Base-by-base conservation (phyloP, 139 green algal species). In the Chlorella sp. region DNA sequence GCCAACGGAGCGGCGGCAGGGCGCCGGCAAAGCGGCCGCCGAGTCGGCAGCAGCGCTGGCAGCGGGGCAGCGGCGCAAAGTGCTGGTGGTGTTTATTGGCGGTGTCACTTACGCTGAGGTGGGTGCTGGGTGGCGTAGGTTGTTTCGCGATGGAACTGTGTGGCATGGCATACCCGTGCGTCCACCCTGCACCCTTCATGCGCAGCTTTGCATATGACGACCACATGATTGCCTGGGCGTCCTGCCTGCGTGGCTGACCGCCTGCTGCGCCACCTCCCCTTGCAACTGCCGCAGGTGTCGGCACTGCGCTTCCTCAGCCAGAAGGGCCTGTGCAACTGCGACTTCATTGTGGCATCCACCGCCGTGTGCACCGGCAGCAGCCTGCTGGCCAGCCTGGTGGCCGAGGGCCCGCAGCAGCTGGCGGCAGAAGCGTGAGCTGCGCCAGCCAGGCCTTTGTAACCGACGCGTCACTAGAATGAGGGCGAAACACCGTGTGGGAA, bases 31-130 rank as follows among this genome's bases (percentile, higher is more conserved):
- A 20, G 75, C 79, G 30, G 79, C 44, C 7, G 65, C 65, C 20
- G 79, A 67, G 44, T 32, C 41, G 30, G 65, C 64, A 3, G 62
- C 62, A 12, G 38, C 62, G 78, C 12, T 64, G 62, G 62, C 78
- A 26, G 39, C 38, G 26, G 62, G 38, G 21, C 64, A 68, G 60
- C 79, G 64, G 65, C 78, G 67, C 63, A 90, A 80, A 26, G 94
- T 97, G 47, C 44, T 98, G 70, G 92, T 98, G 23, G 91, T 96
- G 21, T 97, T 98, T 78, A 88, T 98, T 25, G 96, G 96, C 20
- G 96, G 96, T 7, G 91, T 97, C 9, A 98, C 96, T 18, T 98
- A 93, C 67, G 92, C 94, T 18, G 96, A 98, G 88, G 96, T 82
- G 75, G 30, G 74, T 36, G 36, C 21, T 30, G 28, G 63, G 28